phyloP scores from a whole-genome alignment of 495 filamentous ascomycete genomes.

The Hypoxylon crocopeplum region DNA sequence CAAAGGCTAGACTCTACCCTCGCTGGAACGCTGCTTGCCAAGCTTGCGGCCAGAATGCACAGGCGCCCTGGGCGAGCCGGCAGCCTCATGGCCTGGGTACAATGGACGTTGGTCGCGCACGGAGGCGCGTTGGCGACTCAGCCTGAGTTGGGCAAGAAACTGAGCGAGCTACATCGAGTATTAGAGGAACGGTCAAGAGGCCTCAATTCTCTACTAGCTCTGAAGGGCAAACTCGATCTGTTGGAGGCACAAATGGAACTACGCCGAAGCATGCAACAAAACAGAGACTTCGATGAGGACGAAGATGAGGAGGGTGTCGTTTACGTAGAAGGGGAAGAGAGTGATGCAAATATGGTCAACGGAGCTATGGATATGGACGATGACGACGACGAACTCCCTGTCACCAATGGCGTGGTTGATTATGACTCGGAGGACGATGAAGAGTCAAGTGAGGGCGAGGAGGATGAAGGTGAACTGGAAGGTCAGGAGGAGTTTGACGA shows the following conservation, averaged over 20 bases:
- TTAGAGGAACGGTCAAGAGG: slow-evolving; percentile 84
- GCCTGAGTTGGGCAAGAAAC: slow-evolving; percentile 75
- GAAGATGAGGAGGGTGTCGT: slow-evolving; percentile 79
- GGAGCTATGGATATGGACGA: slow-evolving; percentile 47
- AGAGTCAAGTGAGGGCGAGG: slow-evolving; percentile 43
- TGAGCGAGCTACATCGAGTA: slow-evolving; percentile 79
- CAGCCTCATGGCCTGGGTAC: slow-evolving; percentile 92
- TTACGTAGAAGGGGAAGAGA: slow-evolving; percentile 84
- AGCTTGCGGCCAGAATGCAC: slow-evolving; percentile 86
- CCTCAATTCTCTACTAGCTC: slow-evolving; percentile 79
- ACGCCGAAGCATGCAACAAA: slow-evolving; percentile 61
- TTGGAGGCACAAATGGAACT: slow-evolving; percentile 84
- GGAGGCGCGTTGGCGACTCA: slow-evolving; percentile 89
- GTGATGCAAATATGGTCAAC: slow-evolving; percentile 52
- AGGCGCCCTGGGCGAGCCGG: slow-evolving; percentile 87
- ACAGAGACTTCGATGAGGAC: slow-evolving; percentile 57
- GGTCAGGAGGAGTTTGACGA: slow-evolving; percentile 51
- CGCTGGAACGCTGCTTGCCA: slow-evolving; percentile 76
- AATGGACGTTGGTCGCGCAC: slow-evolving; percentile 94
- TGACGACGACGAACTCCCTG: slow-evolving; percentile 39
- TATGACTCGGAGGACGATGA: slow-evolving; percentile 54
- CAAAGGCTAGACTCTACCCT: slow-evolving; percentile 86
- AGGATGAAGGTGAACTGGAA: slow-evolving; percentile 49
- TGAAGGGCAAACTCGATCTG: slow-evolving; percentile 94
- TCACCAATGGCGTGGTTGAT: slow-evolving; percentile 46